Base-by-base conservation (phyloP, 306 rosid species). In the Gastrolobium bilobum region DNA sequence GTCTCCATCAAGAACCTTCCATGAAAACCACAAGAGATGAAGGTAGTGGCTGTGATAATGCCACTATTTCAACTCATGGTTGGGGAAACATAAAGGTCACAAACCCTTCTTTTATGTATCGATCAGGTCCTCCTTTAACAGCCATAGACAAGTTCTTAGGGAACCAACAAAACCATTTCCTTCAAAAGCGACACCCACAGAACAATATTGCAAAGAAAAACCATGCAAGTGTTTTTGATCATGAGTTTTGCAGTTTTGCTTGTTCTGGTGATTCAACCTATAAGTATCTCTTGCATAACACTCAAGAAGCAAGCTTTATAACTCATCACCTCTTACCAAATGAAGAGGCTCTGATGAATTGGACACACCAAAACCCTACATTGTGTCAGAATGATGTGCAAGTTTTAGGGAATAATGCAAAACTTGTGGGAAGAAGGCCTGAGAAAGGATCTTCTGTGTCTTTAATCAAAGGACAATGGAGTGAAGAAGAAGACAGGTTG, bases 401-500 rank as follows among this genome's bases (percentile, higher is more conserved):
- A 29, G 54, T 15, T 60, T 48, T 14, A 20, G 78, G 71, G 38
- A 80, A 84, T 29, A 80, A 48, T 37, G 30, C 20, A 10, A 82
- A 80, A 31, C 71, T 29, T 5, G 69, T 57, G 33, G 86, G 87
- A 42, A 86, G 89, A 73, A 92, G 68, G 78, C 67, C 69, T 50
- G 86, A 80, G 70, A 90, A 84, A 71, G 79, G 40, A 3, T 70
- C 77, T 61, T 43, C 76, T 37, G 66, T 79, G 15, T 68, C 80
- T 46, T 68, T 90, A 70, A 90, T 93, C 81, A 95, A 93, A 85
- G 98, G 99, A 11, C 96, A 93, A 37, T 95, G 98, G 99, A 87
- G 88, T 11, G 89, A 87, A 2, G 97, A 91, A 77, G 99, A 95
- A 85, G 98, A 95, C 84, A 95, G 90, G 99, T 93, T 38, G 26